Evolutionary conservation across 2,329 filamentous ascomycete species (phyloP), one percentile per base, ranked within the genome.

Genomic region (Xylaria sp.): DNA sequence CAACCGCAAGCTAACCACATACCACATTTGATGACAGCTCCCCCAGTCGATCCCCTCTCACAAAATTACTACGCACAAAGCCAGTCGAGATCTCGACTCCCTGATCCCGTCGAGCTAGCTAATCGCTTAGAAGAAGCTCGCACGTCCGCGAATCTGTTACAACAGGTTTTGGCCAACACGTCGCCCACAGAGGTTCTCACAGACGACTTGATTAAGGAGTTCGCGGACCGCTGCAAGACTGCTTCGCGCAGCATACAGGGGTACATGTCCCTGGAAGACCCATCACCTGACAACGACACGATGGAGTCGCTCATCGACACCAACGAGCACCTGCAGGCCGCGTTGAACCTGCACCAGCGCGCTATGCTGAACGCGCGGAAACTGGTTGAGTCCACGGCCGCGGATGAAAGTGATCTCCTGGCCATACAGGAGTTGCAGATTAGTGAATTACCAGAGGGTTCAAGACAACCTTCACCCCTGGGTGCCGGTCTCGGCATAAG

Each of bases 241-340:
- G 93, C 93, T 3, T 88, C 90, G 55, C 83, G 87, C 57, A 91
- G 89, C 70, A 86, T 97, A 67, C 92, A 97, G 70, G 80, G 81
- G 37, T 97, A 95, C 76, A 96, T 97, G 79, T 81, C 86, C 48
- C 84, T 87, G 52, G 86, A 89, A 59, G 83, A 91, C 71, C 92
- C 93, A 0, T 72, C 84, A 0, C 92, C 93, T 0, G 94, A 97
- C 73, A 93, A 96, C 69, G 89, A 96, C 66, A 97, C 93, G 1
- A 91, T 97, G 83, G 86, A 94, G 71, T 92, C 86, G 11, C 78
- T 99, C 63, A 96, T 99, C 69, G 92, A 97, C 74, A 94, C 91
- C 11, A 96, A 96, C 72, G 94, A 97, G 74, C 89, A 93, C 71
- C 80, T 99, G 35, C 90, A 91, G 62, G 84, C 90, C 50, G 88